Conservation (phyloP, 306 rosid genomes). For the Trifolium pratense region DNA sequence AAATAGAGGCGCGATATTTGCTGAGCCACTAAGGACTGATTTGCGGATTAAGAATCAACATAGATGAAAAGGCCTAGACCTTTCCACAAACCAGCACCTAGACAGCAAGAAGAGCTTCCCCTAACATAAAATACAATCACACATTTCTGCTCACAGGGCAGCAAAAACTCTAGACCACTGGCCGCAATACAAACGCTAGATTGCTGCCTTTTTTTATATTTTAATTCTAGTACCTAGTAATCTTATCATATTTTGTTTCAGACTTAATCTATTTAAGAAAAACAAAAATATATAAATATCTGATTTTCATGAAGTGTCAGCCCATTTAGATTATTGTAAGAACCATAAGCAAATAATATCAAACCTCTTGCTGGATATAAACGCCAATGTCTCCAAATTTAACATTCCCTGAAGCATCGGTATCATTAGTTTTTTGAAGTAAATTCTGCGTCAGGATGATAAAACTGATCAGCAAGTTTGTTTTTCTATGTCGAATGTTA, state of each 20-base stretch:
- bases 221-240: neutral
- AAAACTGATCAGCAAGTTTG: slow-evolving; percentile 27
- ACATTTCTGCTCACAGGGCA: too few species aligned
- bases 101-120: too few species aligned
- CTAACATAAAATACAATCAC: too few species aligned
- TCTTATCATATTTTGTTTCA: slow-evolving; percentile 4
- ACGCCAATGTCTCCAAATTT: slow-evolving; percentile 85
- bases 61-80: too few species aligned
- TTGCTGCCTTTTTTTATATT: too few species aligned
- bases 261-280: neutral
- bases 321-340: slow-evolving; percentile 28
- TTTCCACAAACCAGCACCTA: too few species aligned
- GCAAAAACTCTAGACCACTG: too few species aligned
- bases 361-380: slow-evolving; percentile 86
- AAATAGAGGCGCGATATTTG: too few species aligned
- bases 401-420: slow-evolving; percentile 88
- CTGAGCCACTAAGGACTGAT: too few species aligned
- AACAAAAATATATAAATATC: neutral
- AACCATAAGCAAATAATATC: slow-evolving; percentile 42
- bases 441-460: slow-evolving; percentile 68
- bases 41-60: too few species aligned
- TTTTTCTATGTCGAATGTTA: slow-evolving; percentile 13
- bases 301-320: slow-evolving; percentile 23
- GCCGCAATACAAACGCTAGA: too few species aligned
- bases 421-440: slow-evolving; percentile 81